A percentile compares a stretch with the other conserved stretches of the same genome.
Conservation (phyloP, 139 green algal species). For the Chlamydomonas sp. region DNA sequence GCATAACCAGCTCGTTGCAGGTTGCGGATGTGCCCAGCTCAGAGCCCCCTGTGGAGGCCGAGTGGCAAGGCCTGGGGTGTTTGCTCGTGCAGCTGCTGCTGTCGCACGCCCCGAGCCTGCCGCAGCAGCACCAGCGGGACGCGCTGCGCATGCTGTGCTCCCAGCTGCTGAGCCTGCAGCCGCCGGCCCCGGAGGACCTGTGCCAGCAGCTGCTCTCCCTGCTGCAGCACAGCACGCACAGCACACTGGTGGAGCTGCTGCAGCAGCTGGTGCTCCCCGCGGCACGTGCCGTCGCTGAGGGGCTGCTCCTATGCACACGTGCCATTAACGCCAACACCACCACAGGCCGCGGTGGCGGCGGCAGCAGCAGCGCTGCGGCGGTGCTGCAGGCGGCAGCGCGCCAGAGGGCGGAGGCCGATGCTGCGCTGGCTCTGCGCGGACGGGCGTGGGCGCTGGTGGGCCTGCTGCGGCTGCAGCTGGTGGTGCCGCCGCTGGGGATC, state of each 20-base stretch:
- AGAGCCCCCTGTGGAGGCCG: not conserved
- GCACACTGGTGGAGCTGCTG: not conserved
- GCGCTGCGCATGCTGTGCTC: constrained; percentile 7
- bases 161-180: not conserved
- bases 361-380: not conserved
- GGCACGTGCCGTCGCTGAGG: not conserved
- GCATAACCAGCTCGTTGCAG: not conserved
- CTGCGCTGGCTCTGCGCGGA: not conserved
- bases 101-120: constrained; percentile 50
- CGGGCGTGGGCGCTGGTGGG: constrained; percentile 85
- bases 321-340: not conserved
- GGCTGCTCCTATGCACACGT: not conserved
- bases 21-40: not conserved
- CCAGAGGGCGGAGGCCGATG: constrained; percentile 1
- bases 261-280: constrained; percentile 2
- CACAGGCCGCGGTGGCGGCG: not conserved
- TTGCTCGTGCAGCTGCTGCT: constrained; percentile 66
- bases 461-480: constrained; percentile 81
- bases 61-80: constrained; percentile 47
- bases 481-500: constrained; percentile 65
- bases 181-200: not conserved
- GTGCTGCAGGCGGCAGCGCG: constrained; percentile 43
- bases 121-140: constrained; percentile 3
- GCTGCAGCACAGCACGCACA: constrained; percentile 4
- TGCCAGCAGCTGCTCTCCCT: not conserved